Base-by-base conservation (phyloP, 345 rosid genomes). In the Eucalyptus cloeziana region DNA sequence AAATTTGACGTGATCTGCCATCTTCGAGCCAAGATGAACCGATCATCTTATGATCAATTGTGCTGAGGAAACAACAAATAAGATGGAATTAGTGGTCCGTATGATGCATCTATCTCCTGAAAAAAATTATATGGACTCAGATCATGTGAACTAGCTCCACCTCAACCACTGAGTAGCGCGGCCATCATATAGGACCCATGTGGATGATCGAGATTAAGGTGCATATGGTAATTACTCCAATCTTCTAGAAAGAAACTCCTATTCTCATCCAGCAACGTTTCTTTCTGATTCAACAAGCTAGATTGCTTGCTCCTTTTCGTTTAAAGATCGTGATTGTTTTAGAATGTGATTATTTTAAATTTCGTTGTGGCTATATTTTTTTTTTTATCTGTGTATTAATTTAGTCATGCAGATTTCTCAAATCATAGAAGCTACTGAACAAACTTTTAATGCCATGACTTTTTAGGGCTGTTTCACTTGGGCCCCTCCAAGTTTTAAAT, bases 51-150 rank as follows among this genome's bases (percentile, higher is more conserved):
- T 0, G 67, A 2, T 60, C 67, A 60, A 25, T 60, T 25, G 67
- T 60, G 67, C 1, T 3, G 31, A 60, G 67, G 31, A 60, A 11
- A 60, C 67, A 27, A 60, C 14, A 24, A 58, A 24, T 24, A 10
- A 10, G 14, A 58, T 0, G 4, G n/a, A 58, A 58, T 58, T 58
- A 60, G 67, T 11, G 31, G 67, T 60, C 4, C 7, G 0, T 11
- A 58, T 58, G 14, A 25, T 25, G 15, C 13, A 58, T 25, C 14
- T 58, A 2, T 60, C 67, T 60, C 67, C 1, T 11, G 14, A 5
- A 60, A 25, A 51, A 60, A 25, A 11, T 0, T 60, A 60, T 60
- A 10, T 27, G 31, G 67, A 60, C 67, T 1, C 31, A 25, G 0
- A 60, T 27, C 3, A 25, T 25, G 31, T 60, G 67, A 60, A 60